Conservation (phyloP, 2,329 filamentous ascomycete species). For the Fusarium albidum region DNA sequence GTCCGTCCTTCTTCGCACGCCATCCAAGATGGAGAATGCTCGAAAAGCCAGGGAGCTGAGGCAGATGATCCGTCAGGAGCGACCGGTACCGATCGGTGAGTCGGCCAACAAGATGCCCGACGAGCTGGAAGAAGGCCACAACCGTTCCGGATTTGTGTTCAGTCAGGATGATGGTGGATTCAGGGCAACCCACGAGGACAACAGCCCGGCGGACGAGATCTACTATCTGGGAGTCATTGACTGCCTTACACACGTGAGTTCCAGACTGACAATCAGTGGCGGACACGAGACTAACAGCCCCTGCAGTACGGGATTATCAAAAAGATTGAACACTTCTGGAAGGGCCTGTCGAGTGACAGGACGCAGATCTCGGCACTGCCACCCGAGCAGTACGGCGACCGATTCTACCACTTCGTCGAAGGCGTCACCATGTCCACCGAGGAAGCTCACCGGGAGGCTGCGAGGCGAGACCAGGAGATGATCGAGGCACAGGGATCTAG, state of each 20-base stretch:
- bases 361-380: slow-evolving; percentile 92
- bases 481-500: slow-evolving; percentile 47
- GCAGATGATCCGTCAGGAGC: slow-evolving; percentile 91
- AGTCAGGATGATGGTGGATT: slow-evolving; percentile 95
- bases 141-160: slow-evolving; percentile 78
- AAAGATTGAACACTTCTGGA: slow-evolving; percentile 96
- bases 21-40: slow-evolving; percentile 90
- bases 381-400: slow-evolving; percentile 88
- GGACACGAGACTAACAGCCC: slow-evolving; percentile 37
- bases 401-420: slow-evolving; percentile 92
- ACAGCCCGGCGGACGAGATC: slow-evolving; percentile 84
- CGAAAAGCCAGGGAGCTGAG: slow-evolving; percentile 90
- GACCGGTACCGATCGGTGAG: slow-evolving; percentile 91
- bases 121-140: slow-evolving; percentile 79
- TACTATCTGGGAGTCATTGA: slow-evolving; percentile 99
- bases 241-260: slow-evolving; percentile 91
- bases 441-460: slow-evolving; percentile 75
- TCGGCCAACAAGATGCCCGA: slow-evolving; percentile 88
- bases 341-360: slow-evolving; percentile 84
- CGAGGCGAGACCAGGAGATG: slow-evolving; percentile 68
- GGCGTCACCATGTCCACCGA: slow-evolving; percentile 91
- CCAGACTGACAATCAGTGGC: background rate
- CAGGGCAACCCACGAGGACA: slow-evolving; percentile 89
- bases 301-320: slow-evolving; percentile 89
- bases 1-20: slow-evolving; percentile 81